phyloP scores from a whole-genome alignment of 164 flowering plant genomes.

The Aristolochia contorta region DNA sequence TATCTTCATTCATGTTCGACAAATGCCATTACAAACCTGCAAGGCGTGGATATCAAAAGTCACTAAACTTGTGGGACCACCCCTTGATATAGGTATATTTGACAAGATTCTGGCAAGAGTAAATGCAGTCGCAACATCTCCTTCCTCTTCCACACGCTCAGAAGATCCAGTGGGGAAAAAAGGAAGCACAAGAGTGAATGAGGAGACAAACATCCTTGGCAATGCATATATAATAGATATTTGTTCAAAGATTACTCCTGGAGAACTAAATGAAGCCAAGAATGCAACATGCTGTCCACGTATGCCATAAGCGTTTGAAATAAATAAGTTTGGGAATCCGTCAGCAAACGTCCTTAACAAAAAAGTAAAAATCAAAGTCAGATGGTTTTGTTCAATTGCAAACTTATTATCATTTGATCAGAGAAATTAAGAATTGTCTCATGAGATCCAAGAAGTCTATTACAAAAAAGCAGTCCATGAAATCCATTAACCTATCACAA shows the following conservation, averaged over 20 bases:
- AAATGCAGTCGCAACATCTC: constrained; percentile 95
- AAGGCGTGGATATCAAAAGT: constrained; percentile 94
- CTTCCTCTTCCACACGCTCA: constrained; percentile 98
- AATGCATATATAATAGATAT: constrained; percentile 83
- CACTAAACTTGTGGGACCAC: constrained; percentile 95
- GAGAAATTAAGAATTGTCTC: too few species aligned
- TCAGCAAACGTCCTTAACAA: constrained; percentile 74
- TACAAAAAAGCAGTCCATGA: too few species aligned
- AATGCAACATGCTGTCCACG: constrained; percentile 95
- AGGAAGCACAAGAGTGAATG: constrained; percentile 92
- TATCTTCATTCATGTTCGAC: background rate
- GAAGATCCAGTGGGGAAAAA: constrained; percentile 96
- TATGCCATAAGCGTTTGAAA: constrained; percentile 86
- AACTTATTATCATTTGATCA: too few species aligned
- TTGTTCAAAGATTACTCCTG: constrained; percentile 93
- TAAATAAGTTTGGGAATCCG: constrained; percentile 92
- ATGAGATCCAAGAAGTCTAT: too few species aligned
- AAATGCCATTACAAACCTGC: constrained; percentile 49
- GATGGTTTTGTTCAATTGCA: too few species aligned
- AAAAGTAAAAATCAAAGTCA: too few species aligned
- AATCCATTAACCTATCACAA: too few species aligned
- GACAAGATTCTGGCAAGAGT: constrained; percentile 91
- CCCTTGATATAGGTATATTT: constrained; percentile 76
- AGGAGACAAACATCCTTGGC: constrained; percentile 76
- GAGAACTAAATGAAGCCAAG: constrained; percentile 96